A percentile compares a stretch with the other conserved stretches of the same genome.
phyloP scores from a whole-genome alignment of 1,139 yeast genomes.

The Trichomonascaceae sp. region DNA sequence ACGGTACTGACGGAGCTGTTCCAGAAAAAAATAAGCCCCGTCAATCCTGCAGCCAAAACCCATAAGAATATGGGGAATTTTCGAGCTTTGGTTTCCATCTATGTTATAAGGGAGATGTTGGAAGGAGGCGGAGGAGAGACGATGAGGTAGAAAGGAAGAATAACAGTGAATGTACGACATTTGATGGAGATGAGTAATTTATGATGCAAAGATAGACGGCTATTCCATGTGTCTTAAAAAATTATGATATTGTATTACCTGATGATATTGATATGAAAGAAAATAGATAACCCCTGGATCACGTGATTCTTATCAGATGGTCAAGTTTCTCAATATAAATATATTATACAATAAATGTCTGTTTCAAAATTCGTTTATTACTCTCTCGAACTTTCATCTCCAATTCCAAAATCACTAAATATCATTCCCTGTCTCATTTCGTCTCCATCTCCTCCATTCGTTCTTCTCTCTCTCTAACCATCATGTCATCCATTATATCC shows the following conservation, averaged over 20 bases:
- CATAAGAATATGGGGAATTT: neutral
- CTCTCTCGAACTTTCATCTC: no score
- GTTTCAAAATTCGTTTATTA: no score
- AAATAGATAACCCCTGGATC: neutral
- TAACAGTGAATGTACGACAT: no score
- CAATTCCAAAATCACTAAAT: no score
- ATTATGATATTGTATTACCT: no score
- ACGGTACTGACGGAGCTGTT: neutral
- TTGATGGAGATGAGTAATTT: no score
- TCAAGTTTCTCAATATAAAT: neutral
- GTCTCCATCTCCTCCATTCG: neutral
- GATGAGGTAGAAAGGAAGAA: neutral
- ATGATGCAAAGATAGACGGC: no score
- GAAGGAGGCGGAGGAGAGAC: neutral
- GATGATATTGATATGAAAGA: no score
- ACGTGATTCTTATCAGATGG: neutral
- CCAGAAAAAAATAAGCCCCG: neutral
- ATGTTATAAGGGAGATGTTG: neutral
- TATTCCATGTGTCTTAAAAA: no score
- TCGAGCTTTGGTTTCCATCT: neutral
- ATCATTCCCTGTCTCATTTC: neutral
- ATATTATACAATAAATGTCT: no score
- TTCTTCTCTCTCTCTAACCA: neutral
- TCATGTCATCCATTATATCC: constrained; percentile 9
- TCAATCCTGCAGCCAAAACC: neutral